These are phyloP conservation scores for Ophiostoma ulmi DNA, from an alignment of 2,329 filamentous ascomycete genomes.

Conservation along the genomic window DNA sequence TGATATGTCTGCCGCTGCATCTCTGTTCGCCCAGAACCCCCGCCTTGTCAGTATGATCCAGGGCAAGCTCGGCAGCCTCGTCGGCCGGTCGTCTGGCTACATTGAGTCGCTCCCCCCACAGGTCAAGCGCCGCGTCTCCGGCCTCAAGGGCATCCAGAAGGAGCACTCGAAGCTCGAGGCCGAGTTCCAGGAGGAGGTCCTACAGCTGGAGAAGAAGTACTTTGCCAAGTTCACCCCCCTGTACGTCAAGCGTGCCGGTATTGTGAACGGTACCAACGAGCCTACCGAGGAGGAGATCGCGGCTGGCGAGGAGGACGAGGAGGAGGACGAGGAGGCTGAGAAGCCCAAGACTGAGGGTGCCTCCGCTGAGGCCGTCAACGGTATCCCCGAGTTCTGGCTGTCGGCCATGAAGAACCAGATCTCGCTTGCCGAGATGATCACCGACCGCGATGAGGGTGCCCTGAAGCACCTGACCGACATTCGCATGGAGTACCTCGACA, in stretches of 20 bases:
- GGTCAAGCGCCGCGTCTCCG: conserved; percentile 88
- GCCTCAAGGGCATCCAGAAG: conserved; percentile 96
- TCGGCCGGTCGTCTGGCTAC: conserved; percentile 94
- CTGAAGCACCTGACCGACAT: conserved; percentile 87
- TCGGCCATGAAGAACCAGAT: conserved; percentile 99
- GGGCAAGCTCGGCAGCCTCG: conserved; percentile 85
- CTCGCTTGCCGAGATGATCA: conserved; percentile 96
- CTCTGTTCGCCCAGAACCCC: conserved; percentile 93
- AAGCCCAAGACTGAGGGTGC: conserved; percentile 53
- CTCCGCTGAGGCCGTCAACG: conserved; percentile 55
- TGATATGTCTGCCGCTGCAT: conserved; percentile 79
- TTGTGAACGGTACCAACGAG: conserved; percentile 82
- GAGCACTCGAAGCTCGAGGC: conserved; percentile 98
- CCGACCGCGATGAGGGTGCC: conserved; percentile 90
- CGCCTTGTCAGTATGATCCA: conserved; percentile 96
- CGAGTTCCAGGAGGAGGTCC: conserved; percentile 96
- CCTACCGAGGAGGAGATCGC: conserved; percentile 82
- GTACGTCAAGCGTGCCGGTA: conserved; percentile 89
- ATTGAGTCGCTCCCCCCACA: conserved; percentile 88
- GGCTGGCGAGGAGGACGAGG: conserved; percentile 75
- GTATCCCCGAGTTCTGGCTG: conserved; percentile 98
- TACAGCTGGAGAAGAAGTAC: conserved; percentile 98
- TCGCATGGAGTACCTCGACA: conserved; percentile 98
- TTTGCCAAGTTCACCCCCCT: conserved; percentile 97
- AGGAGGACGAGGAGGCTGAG: conserved; percentile 60